phyloP scores from a whole-genome alignment of 2,329 filamentous ascomycete genomes.

The Ceratocystis destructans region DNA sequence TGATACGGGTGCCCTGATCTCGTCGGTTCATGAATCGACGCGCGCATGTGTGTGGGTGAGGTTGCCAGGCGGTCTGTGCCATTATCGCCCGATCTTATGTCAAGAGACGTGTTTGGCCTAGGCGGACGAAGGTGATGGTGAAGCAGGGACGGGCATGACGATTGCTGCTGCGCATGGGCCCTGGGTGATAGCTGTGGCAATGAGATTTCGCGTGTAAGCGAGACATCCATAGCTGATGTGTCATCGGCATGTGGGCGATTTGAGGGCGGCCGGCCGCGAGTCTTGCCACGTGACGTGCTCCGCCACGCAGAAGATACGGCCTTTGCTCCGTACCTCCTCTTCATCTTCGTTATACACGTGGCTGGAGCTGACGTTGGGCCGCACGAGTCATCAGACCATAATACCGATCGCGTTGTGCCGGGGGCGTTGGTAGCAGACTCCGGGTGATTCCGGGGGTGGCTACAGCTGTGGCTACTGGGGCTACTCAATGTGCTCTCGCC shows the following conservation, averaged over 20 bases:
- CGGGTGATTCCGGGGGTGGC: no score
- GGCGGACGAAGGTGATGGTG: slow-evolving; percentile 22
- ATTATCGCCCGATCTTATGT: slow-evolving; percentile 38
- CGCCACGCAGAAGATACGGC: slow-evolving; percentile 88
- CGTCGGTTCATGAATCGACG: background rate
- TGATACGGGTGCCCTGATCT: background rate
- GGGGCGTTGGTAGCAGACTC: no score
- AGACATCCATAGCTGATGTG: background rate
- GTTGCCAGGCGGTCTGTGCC: slow-evolving; percentile 51
- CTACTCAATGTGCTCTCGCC: no score
- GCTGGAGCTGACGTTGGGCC: slow-evolving; percentile 57
- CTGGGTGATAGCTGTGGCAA: background rate
- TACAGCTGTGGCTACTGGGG: no score
- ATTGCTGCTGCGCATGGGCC: background rate
- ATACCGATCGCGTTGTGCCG: slow-evolving; percentile 31
- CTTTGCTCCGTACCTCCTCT: slow-evolving; percentile 56
- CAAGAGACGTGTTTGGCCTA: slow-evolving; percentile 30
- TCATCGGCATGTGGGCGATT: background rate
- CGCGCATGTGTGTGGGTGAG: slow-evolving; percentile 30
- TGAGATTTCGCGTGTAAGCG: background rate
- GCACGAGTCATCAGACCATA: slow-evolving; percentile 54
- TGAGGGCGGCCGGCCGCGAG: slow-evolving; percentile 60
- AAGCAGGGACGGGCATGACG: background rate
- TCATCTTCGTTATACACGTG: slow-evolving; percentile 30
- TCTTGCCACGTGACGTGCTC: slow-evolving; percentile 39